Evolutionary conservation across 805 yeast genomes (phyloP), one percentile per base, ranked within the genome.

Genomic region (Barnettozyma siamensis): DNA sequence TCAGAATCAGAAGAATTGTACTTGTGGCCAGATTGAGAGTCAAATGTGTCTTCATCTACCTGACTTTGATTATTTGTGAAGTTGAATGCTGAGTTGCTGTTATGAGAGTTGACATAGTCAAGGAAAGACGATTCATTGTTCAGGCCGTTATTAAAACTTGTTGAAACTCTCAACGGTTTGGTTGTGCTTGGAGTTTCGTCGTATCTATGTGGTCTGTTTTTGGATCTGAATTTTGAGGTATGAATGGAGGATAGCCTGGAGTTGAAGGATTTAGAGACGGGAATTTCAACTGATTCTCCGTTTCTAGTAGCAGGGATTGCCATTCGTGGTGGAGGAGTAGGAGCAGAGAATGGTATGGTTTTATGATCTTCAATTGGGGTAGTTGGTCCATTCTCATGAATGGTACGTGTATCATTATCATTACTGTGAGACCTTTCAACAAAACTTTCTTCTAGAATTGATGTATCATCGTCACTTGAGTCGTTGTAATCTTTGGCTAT

Each of bases 291-390:
- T 0, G 91, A 75, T 50, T 80, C 93, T 7, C 94, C 94, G 30
- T 76, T 75, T 49, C 88, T 63, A 0, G 91, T 83, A 0, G 93
- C 84, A 1, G 94, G 89, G 38, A 86, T 85, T 0, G 94, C 84
- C 80, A 85, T 76, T 54, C 64, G 73, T n/a, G 83, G 83, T 1
- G 80, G 76, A 0, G 82, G 82, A 1, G 75, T 68, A 8, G 77
- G 76, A 0, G 75, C 70, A 7, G 68, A 45, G 1, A 63, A 43
- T 11, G 41, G 16, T 10, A 33, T 7, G 20, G 29, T 43, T 19
- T 27, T 34, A 17, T 41, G 45, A 12, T 50, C 52, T 10, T 54
- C 58, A 31, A 40, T 40, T 1, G 57, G 55, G 1, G 54, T 51
- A 8, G 41, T 43, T 15, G 58, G 48, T 1, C 42, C 26, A 15